Evolutionary conservation across 768 basidiomycete species (phyloP).

Genomic region (Cyclocybe aegerita): DNA sequence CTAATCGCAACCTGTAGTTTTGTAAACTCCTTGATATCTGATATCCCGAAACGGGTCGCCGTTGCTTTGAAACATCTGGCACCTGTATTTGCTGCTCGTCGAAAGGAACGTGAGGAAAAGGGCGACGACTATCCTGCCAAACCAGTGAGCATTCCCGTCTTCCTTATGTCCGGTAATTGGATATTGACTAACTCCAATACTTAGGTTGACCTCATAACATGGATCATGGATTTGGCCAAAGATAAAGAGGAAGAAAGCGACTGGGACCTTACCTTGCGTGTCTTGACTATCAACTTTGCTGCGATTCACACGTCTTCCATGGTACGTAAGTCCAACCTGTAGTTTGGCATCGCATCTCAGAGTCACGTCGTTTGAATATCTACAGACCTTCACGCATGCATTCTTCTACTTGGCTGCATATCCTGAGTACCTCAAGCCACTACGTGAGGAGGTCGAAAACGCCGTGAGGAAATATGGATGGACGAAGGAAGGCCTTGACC

Average conservation of each 20-base stretch:
- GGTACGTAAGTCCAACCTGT: slow-evolving; percentile 16
- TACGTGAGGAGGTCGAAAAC: slow-evolving; percentile 24
- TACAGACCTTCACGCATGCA: slow-evolving; percentile 26
- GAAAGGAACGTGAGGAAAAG: slow-evolving; percentile 6
- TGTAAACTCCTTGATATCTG: slow-evolving; percentile 5
- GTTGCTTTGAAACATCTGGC: slow-evolving; percentile 6
- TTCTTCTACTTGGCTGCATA: slow-evolving; percentile 27
- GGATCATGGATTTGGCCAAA: slow-evolving; percentile 25
- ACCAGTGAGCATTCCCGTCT: neutral
- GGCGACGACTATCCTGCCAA: neutral
- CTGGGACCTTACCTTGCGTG: slow-evolving; percentile 19
- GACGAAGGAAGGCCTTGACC: slow-evolving; percentile 36
- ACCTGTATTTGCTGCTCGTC: slow-evolving; percentile 3
- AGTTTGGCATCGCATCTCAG: neutral
- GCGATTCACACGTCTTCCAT: slow-evolving; percentile 41
- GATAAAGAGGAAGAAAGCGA: slow-evolving; percentile 23
- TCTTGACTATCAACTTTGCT: slow-evolving; percentile 40
- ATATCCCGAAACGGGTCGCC: neutral
- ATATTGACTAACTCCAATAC: neutral
- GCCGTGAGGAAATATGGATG: slow-evolving; percentile 32
- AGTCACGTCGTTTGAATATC: neutral
- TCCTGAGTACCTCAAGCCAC: slow-evolving; percentile 18
- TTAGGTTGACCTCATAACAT: slow-evolving; percentile 20
- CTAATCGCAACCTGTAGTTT: neutral
- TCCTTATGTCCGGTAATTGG: neutral